Base-by-base conservation (phyloP, 345 rosid species). In the Aegle marmelos region DNA sequence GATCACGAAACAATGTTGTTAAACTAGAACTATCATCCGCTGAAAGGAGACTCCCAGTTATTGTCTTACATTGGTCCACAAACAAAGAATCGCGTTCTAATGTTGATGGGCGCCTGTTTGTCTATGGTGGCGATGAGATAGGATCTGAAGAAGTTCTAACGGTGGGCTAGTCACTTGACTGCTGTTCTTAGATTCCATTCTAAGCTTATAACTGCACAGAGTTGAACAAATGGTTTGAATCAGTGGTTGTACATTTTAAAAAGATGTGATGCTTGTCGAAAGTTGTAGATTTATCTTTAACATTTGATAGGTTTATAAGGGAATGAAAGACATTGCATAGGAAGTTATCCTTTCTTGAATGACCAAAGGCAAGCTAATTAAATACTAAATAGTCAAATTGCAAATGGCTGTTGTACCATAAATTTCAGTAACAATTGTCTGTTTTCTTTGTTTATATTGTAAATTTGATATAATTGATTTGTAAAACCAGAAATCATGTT, bases 71-170 rank as follows among this genome's bases (percentile, higher is more conserved):
- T 62, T 91, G 96, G 96, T 87, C 85, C 73, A 36, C 82, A 75
- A 76, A 76, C 81, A 72, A 82, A 65, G 80, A 77, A 79, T 87
- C 89, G 16, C 79, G 66, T 76, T 83, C 67, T 81, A 74, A 79
- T 63, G 72, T 80, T 74, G 77, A 87, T 45, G 92, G 96, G 62
- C 88, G 74, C 24, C 87, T 91, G 45, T 90, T 90, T 73, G 79
- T 89, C 79, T 90, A 90, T 83, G 93, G 96, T 74, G 96, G 96
- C 27, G 93, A 90, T 79, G 90, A 86, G 81, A 84, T 89, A 85
- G 92, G 93, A 83, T 87, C 92, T 41, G 93, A 88, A 73, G 96
- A 91, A 88, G 90, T 83, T 78, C 80, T 91, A 69, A 87, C 92
- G 57, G 96, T 91, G 70, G 28, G 89, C 75, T 72, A 59, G 61